Evolutionary conservation across 2,329 filamentous ascomycete genomes (phyloP).

Genomic region (Lachnellula occidentalis): DNA sequence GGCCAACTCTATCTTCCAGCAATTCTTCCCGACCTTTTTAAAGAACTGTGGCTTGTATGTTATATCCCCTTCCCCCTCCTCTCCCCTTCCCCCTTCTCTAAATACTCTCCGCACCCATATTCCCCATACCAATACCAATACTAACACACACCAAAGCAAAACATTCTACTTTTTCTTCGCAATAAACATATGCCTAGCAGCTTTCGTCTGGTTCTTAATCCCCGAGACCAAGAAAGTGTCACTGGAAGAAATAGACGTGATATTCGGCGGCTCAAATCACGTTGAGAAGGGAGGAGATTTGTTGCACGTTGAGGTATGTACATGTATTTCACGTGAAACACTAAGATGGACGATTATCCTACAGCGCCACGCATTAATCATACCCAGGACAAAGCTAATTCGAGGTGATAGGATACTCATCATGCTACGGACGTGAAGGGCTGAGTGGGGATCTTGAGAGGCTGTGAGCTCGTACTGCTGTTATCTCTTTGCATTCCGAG

Average conservation of each 20-base stretch:
- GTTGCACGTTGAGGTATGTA: constrained; percentile 9
- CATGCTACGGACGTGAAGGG: background rate
- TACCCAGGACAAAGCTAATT: background rate
- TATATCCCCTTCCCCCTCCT: constrained; percentile 1
- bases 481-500: background rate
- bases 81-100: no score
- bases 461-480: no score
- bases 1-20: constrained; percentile 41
- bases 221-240: constrained; percentile 51
- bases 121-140: background rate
- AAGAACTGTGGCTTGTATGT: constrained; percentile 42
- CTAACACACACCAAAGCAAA: constrained; percentile 9
- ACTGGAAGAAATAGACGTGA: constrained; percentile 49
- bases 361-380: no score
- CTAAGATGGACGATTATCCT: no score
- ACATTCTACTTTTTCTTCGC: constrained; percentile 49
- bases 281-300: constrained; percentile 27
- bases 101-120: no score
- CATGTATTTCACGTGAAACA: no score
- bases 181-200: constrained; percentile 41
- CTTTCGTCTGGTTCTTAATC: constrained; percentile 47
- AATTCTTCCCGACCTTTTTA: constrained; percentile 65
- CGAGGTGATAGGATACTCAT: constrained; percentile 3
- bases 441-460: background rate
- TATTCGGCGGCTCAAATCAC: constrained; percentile 40